These are phyloP conservation scores for Ophiostoma fasciatum DNA, from an alignment of 2,329 filamentous ascomycete species.

Conservation along the genomic window DNA sequence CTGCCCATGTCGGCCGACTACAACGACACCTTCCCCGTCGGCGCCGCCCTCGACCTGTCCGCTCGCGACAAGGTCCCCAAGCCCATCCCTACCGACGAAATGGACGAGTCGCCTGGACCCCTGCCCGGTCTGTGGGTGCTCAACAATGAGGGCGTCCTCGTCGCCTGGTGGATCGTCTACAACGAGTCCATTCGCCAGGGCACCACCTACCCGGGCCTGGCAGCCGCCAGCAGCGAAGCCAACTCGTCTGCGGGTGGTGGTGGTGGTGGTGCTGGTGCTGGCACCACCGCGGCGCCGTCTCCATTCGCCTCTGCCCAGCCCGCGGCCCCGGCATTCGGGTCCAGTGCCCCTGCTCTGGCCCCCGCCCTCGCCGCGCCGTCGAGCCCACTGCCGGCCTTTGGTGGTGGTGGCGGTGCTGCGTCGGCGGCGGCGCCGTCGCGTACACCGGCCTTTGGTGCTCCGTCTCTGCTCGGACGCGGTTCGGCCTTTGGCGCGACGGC, in stretches of 20 bases:
- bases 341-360: too few relatives aligned
- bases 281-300: constrained; percentile 34
- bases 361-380: too few relatives aligned
- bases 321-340: constrained; percentile 1
- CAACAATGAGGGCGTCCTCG: constrained; percentile 77
- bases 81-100: constrained; percentile 63
- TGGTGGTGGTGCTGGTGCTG: background rate
- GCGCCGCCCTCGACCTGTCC: constrained; percentile 72
- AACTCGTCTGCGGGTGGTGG: background rate
- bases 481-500: constrained; percentile 22
- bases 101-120: constrained; percentile 64
- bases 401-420: too few relatives aligned
- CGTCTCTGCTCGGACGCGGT: constrained; percentile 13
- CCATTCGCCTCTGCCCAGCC: background rate
- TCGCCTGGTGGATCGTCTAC: constrained; percentile 86
- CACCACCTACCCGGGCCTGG: constrained; percentile 57
- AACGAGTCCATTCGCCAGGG: constrained; percentile 66
- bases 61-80: constrained; percentile 61
- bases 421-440: constrained; percentile 15
- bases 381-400: too few relatives aligned
- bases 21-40: constrained; percentile 63
- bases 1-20: constrained; percentile 55
- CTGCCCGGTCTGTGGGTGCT: constrained; percentile 73
- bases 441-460: constrained; percentile 33
- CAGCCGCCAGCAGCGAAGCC: constrained; percentile 22